Evolutionary conservation across 2,329 filamentous ascomycete genomes (phyloP).

Genomic region (Sporothrix inflata): DNA sequence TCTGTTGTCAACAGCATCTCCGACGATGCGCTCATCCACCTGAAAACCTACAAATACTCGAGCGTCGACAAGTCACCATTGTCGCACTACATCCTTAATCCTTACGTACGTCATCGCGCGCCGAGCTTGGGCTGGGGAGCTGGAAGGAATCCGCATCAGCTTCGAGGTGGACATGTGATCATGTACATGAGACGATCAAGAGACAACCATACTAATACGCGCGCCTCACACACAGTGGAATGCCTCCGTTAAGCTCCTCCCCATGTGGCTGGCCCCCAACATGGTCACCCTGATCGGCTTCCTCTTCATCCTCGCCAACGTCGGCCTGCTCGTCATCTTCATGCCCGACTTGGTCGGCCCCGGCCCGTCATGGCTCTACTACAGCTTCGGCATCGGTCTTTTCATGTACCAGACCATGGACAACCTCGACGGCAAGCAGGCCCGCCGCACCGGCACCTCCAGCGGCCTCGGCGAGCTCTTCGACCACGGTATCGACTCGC

Average conservation of each 20-base stretch:
- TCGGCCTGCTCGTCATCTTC: constrained; percentile 71
- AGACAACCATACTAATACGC: not conserved
- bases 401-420: constrained; percentile 99
- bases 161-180: not conserved
- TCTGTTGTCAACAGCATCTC: constrained; percentile 74
- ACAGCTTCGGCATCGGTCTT: constrained; percentile 90
- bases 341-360: constrained; percentile 91
- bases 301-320: constrained; percentile 87
- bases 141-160: not conserved
- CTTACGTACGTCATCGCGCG: constrained; percentile 72
- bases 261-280: constrained; percentile 95
- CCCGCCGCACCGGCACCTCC: constrained; percentile 89
- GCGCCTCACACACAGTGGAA: constrained; percentile 72
- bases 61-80: constrained; percentile 94
- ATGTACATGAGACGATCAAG: not conserved
- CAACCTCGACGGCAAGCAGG: constrained; percentile 98
- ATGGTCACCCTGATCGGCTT: constrained; percentile 97
- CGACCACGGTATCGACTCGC: constrained; percentile 96
- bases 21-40: constrained; percentile 85
- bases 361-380: constrained; percentile 89
- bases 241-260: constrained; percentile 86
- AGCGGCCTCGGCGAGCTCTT: constrained; percentile 95
- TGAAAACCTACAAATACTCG: constrained; percentile 97
- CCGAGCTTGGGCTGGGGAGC: not conserved
- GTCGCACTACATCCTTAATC: constrained; percentile 89